A percentile compares a stretch with the other conserved stretches of the same genome.
Evolutionary conservation across 306 rosid genomes (phyloP).

Genomic region (Erythrophleum fordii): DNA sequence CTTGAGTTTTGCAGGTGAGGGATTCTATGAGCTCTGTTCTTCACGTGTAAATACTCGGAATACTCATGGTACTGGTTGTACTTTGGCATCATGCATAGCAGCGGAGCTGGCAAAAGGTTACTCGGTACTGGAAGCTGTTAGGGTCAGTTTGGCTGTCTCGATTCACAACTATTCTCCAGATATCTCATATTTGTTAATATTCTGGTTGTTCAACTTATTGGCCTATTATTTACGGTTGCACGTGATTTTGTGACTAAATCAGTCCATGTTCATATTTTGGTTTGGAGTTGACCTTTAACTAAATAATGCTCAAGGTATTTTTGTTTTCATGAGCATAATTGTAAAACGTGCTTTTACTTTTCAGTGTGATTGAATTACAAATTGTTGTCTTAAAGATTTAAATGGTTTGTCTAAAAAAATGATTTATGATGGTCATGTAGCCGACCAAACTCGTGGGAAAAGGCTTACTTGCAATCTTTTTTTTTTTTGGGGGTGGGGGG

Average conservation of each 20-base stretch:
- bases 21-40: constrained; percentile 67
- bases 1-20: constrained; percentile 66
- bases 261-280: neutral
- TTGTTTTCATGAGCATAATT: neutral
- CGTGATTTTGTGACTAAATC: neutral
- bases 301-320: neutral
- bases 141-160: constrained; percentile 58
- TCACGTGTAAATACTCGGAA: constrained; percentile 72
- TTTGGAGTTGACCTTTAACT: neutral
- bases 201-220: neutral
- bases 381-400: too few relatives aligned
- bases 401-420: too few relatives aligned
- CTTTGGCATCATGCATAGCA: constrained; percentile 92
- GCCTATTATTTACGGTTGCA: neutral
- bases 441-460: too few relatives aligned
- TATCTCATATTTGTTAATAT: constrained; percentile 8
- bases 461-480: too few relatives aligned
- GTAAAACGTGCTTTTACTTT: neutral
- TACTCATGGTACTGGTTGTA: constrained; percentile 96
- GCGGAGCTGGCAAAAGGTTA: constrained; percentile 96
- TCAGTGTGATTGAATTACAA: neutral
- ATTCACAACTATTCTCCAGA: constrained; percentile 10
- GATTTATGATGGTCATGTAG: too few relatives aligned
- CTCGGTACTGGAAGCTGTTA: constrained; percentile 74
- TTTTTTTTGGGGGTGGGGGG: neutral